phyloP scores from a whole-genome alignment of 495 filamentous ascomycete genomes.

The Astrothelium subdiscretum region DNA sequence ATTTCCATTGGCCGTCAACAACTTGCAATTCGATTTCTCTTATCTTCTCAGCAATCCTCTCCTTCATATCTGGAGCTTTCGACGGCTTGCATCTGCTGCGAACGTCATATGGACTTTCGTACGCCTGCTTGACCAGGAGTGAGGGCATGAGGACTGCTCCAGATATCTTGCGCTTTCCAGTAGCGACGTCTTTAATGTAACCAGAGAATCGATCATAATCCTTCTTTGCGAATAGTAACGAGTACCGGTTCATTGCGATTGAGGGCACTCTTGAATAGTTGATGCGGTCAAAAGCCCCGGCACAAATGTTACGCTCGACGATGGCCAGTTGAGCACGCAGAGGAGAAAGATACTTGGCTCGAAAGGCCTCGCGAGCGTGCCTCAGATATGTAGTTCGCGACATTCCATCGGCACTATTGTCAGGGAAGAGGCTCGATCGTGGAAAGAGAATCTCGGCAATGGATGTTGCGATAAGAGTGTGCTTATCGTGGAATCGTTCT shows the following conservation, averaged over 20 bases:
- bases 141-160: constrained; percentile 35
- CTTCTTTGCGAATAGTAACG: constrained; percentile 29
- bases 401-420: constrained; percentile 4
- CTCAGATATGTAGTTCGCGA: constrained; percentile 34
- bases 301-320: constrained; percentile 34
- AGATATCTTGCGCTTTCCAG: constrained; percentile 27
- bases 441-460: constrained; percentile 39
- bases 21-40: constrained; percentile 16
- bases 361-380: constrained; percentile 34
- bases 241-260: constrained; percentile 37
- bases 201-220: constrained; percentile 31
- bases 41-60: constrained; percentile 10
- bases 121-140: constrained; percentile 19
- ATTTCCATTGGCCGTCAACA: constrained; percentile 37
- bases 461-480: constrained; percentile 35
- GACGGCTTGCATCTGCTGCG: too few relatives aligned
- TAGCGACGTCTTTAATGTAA: constrained; percentile 32
- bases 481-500: constrained; percentile 36
- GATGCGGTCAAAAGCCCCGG: constrained; percentile 30
- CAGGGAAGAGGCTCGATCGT: constrained; percentile 11
- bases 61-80: background rate
- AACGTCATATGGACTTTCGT: background rate
- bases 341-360: constrained; percentile 24
- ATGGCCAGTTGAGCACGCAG: constrained; percentile 34
- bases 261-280: constrained; percentile 38